phyloP scores from a whole-genome alignment of 2,329 filamentous ascomycete genomes.

The Neopestalotiopsis clavispora region DNA sequence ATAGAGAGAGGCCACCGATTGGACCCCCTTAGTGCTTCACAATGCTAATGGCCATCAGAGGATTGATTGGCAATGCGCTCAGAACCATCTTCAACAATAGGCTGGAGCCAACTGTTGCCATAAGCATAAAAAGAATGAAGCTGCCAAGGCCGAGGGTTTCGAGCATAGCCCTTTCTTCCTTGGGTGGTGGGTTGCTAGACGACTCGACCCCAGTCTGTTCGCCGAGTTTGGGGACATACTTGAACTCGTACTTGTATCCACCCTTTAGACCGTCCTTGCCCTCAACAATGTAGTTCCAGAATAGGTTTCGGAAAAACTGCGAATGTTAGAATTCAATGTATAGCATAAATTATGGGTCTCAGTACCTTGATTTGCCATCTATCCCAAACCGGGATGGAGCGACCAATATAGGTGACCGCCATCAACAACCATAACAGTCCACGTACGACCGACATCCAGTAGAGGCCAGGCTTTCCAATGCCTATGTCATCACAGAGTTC shows the following conservation, averaged over 20 bases:
- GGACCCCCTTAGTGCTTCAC: neutral
- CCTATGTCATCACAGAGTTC: neutral
- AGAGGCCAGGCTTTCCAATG: neutral
- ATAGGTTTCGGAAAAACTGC: neutral
- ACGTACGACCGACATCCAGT: neutral
- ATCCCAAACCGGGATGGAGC: neutral
- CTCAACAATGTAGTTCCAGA: neutral
- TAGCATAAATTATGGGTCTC: neutral
- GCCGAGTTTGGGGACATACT: neutral
- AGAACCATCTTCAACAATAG: neutral
- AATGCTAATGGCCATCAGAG: neutral
- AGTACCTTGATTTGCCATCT: neutral
- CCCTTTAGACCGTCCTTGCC: neutral
- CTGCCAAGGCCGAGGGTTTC: neutral
- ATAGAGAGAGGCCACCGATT: neutral
- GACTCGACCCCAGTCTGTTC: slow-evolving; percentile 1
- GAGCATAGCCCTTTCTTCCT: neutral
- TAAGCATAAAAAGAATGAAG: neutral
- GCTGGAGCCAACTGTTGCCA: neutral
- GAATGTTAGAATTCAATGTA: neutral
- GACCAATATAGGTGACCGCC: neutral
- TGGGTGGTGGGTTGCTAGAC: neutral
- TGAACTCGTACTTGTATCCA: neutral
- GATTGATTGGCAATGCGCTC: neutral
- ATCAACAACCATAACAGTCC: neutral